Base-by-base conservation (phyloP, 768 basidiomycete genomes). In the Trametes sanguinea region DNA sequence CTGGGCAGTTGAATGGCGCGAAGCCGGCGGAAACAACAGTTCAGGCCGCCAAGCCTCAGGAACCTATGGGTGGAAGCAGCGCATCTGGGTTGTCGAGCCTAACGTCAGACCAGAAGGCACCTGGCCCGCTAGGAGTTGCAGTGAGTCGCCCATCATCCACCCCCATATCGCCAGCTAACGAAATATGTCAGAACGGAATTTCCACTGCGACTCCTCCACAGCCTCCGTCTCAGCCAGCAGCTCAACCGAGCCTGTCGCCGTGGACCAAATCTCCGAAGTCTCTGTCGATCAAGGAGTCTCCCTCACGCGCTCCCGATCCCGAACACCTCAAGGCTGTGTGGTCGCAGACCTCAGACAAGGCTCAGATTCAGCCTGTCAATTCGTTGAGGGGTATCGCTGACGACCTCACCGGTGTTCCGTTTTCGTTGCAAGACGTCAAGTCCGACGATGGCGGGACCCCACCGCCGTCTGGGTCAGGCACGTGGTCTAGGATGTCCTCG, bases 281-380 rank as follows among this genome's bases (percentile, higher is more conserved):
- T 65, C 77, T 87, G 54, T 71, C 84, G 9, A 70, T 83, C 51
- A 92, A 91, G 71, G 90, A 92, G 39, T 83, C 86, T 8, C 80
- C 88, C 14, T 82, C 84, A 43, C 81, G 89, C 54, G 81, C 60
- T 30, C 88, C 90, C 6, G 90, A 92, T 71, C 88, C 89, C n/a
- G 91, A 92, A 68, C 90, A 90, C 65, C 77, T 94, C 54, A 93
- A 89, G 73, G 87, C 89, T 27, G 83, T 94, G 7, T 94, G 92
- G 90, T 90, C 89, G 17, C 87, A 91, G 68, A 82, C 87, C 5
- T 82, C 91, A 4, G 85, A 86, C 71, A 88, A 89, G 72, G 79
- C 85, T n/a, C 83, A 81, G 54, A 73, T 82, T 37, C 83, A 86
- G 60, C 78, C 84, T 8, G 81, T 89, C 27, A 95, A 95, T 72